These are phyloP conservation scores for Penicillium manginii DNA, from an alignment of 495 filamentous ascomycete species.

Conservation along the genomic window DNA sequence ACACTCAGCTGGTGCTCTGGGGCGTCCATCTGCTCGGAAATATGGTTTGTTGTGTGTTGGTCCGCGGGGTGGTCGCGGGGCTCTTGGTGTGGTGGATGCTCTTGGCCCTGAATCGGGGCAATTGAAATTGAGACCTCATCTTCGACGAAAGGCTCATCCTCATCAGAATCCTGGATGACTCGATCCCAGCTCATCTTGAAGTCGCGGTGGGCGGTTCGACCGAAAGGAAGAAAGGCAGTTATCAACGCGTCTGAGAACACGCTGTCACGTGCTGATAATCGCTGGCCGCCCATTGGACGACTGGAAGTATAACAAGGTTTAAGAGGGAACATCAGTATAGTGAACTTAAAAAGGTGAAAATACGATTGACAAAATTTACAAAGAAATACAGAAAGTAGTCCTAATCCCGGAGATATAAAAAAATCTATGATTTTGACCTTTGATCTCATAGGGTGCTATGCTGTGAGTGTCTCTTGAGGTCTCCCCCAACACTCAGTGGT, in stretches of 20 bases:
- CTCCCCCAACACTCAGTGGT: constrained; percentile 2
- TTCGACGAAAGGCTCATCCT: constrained; percentile 45
- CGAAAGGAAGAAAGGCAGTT: constrained; percentile 11
- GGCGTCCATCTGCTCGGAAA: constrained; percentile 14
- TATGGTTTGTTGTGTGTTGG: constrained; percentile 16
- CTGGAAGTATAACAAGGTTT: not conserved
- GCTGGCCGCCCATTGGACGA: not conserved
- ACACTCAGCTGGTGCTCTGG: constrained; percentile 28
- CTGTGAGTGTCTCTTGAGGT: not conserved
- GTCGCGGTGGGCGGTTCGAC: constrained; percentile 6
- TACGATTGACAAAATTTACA: too few relatives aligned
- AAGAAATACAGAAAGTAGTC: too few relatives aligned
- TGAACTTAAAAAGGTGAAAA: too few relatives aligned
- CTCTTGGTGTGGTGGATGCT: constrained; percentile 20
- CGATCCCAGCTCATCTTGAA: constrained; percentile 38
- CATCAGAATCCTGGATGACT: constrained; percentile 57
- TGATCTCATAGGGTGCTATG: not conserved
- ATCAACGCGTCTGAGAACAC: constrained; percentile 34
- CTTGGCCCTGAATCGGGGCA: constrained; percentile 20
- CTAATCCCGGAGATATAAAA: too few relatives aligned
- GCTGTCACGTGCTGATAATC: constrained; percentile 46
- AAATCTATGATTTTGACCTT: too few relatives aligned
- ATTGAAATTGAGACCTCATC: constrained; percentile 29
- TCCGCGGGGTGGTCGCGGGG: constrained; percentile 18
- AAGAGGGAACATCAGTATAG: not conserved